Evolutionary conservation across 2,329 filamentous ascomycete species (phyloP).

Genomic region (Metarhizium rileyi): DNA sequence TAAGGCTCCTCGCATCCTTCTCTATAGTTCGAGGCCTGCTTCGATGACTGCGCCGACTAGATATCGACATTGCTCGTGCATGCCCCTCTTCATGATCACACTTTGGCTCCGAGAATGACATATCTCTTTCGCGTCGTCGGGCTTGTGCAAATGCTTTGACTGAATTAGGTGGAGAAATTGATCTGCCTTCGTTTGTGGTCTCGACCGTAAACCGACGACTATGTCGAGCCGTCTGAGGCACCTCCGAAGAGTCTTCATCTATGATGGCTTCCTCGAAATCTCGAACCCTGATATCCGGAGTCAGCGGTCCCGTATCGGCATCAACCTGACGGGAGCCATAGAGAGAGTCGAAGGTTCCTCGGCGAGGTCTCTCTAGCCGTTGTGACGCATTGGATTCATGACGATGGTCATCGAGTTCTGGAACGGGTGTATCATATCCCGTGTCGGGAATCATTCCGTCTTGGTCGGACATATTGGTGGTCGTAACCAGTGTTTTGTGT

Average conservation of each 20-base stretch:
- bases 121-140: conserved; percentile 70
- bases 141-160: conserved; percentile 95
- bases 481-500: neutral
- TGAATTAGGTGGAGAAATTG: conserved; percentile 85
- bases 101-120: conserved; percentile 42
- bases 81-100: conserved; percentile 38
- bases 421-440: conserved; percentile 64
- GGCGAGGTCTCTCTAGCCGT: conserved; percentile 49
- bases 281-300: conserved; percentile 42
- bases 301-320: conserved; percentile 20
- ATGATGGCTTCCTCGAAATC: conserved; percentile 82
- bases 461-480: conserved; percentile 52
- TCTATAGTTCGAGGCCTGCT: conserved; percentile 51
- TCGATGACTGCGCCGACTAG: conserved; percentile 50
- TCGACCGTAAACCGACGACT: conserved; percentile 48
- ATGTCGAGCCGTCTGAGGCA: conserved; percentile 32
- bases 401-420: conserved; percentile 82
- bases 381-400: conserved; percentile 53
- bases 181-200: conserved; percentile 50
- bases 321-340: conserved; percentile 42
- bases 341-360: conserved; percentile 66
- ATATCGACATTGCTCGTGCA: conserved; percentile 61
- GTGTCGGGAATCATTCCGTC: conserved; percentile 50
- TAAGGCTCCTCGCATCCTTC: conserved; percentile 51
- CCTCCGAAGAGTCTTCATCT: conserved; percentile 57